Percentiles rank a stretch among this genome's conserved stretches.
Conservation (phyloP, 2,329 filamentous ascomycete genomes). For the Scytalidium lignicola region DNA sequence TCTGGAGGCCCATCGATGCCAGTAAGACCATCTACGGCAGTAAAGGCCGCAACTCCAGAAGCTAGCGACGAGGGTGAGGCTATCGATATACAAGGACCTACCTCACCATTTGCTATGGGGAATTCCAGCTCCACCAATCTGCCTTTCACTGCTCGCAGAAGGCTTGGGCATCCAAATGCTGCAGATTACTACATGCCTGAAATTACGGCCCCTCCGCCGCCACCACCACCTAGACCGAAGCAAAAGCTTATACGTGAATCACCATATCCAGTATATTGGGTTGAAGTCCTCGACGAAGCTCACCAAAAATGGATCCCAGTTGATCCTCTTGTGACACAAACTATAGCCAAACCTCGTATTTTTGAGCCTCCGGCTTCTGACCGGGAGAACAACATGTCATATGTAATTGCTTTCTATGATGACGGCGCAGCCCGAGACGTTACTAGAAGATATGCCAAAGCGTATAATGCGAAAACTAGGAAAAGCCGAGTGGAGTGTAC, state of each 20-base stretch:
- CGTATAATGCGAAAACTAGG: slow-evolving; percentile 85
- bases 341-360: slow-evolving; percentile 67
- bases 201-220: slow-evolving; percentile 32
- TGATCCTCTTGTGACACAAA: slow-evolving; percentile 77
- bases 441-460: slow-evolving; percentile 80
- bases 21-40: slow-evolving; percentile 10
- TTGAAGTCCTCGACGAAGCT: slow-evolving; percentile 81
- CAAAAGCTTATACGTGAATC: slow-evolving; percentile 58
- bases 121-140: slow-evolving; percentile 7
- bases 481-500: slow-evolving; percentile 69
- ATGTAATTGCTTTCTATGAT: slow-evolving; percentile 80
- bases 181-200: slow-evolving; percentile 46
- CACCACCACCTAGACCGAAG: slow-evolving; percentile 30
- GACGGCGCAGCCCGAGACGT: slow-evolving; percentile 78
- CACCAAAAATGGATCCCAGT: slow-evolving; percentile 89
- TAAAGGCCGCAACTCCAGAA: slow-evolving; percentile 19
- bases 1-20: slow-evolving; percentile 36
- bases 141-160: slow-evolving; percentile 18
- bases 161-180: slow-evolving; percentile 35
- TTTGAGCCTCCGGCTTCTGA: slow-evolving; percentile 83
- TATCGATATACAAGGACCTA: slow-evolving; percentile 5
- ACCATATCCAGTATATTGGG: slow-evolving; percentile 82
- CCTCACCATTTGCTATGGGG: slow-evolving; percentile 8
- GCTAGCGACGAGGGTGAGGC: slow-evolving; percentile 28
- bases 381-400: slow-evolving; percentile 69